A percentile compares a stretch with the other conserved stretches of the same genome.
Evolutionary conservation across 192 early-diverging fungal species (phyloP).

Genomic region (Coemansia sp.): DNA sequence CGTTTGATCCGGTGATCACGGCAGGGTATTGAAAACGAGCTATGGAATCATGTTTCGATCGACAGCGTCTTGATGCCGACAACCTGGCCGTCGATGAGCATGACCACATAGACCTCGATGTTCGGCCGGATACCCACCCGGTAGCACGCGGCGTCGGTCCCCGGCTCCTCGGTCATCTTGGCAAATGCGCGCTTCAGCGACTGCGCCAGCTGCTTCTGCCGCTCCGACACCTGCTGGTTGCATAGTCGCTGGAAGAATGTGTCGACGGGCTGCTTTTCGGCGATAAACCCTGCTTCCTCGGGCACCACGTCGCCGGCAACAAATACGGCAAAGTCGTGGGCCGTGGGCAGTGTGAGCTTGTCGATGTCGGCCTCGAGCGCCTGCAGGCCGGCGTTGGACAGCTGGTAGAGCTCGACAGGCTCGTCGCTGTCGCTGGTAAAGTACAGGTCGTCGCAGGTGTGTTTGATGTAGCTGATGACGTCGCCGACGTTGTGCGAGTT

Average conservation of each 20-base stretch:
- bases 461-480: conserved; percentile 35
- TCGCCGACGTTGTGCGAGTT: conserved; percentile 15
- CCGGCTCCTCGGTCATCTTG: conserved; percentile 11
- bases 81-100: conserved; percentile 46
- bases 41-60: conserved; percentile 36
- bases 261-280: conserved; percentile 21
- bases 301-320: conserved; percentile 20
- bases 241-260: conserved; percentile 25
- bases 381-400: conserved; percentile 19
- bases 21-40: not conserved
- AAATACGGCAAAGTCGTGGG: conserved; percentile 40
- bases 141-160: conserved; percentile 30
- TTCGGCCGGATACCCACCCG: conserved; percentile 36
- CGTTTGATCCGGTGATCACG: no score
- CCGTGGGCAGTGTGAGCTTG: conserved; percentile 35
- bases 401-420: conserved; percentile 48
- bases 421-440: conserved; percentile 50
- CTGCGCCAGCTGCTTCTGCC: conserved; percentile 28
- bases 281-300: conserved; percentile 30
- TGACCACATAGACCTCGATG: conserved; percentile 49
- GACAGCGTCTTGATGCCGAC: conserved; percentile 48
- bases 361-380: conserved; percentile 23
- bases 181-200: conserved; percentile 25
- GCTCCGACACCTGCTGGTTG: conserved; percentile 34
- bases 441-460: conserved; percentile 42